Evolutionary conservation across 495 filamentous ascomycete genomes (phyloP).

Genomic region (Penicillium taxi): DNA sequence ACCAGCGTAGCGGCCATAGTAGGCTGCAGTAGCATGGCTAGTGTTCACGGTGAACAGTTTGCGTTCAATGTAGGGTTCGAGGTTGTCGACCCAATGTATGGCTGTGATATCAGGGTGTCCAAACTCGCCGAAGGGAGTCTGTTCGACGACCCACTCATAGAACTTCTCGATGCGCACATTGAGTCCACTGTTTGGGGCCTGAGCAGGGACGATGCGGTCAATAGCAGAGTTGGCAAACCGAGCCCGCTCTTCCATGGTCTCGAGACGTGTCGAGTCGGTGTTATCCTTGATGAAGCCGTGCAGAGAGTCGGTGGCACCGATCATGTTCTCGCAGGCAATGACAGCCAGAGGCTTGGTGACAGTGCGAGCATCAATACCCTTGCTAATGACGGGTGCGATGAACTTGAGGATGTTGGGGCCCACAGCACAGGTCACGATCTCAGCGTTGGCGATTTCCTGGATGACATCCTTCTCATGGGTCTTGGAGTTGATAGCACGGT

Average conservation of each 20-base stretch:
- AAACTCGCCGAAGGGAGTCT: conserved; percentile 61
- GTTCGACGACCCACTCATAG: conserved; percentile 96
- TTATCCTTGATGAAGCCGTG: conserved; percentile 73
- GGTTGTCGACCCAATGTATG: conserved; percentile 84
- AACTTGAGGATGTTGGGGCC: conserved; percentile 94
- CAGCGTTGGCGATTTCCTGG: conserved; percentile 75
- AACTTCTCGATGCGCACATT: conserved; percentile 96
- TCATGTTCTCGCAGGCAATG: conserved; percentile 97
- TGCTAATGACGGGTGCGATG: conserved; percentile 87
- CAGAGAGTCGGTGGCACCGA: conserved; percentile 80
- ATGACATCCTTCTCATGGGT: conserved; percentile 70
- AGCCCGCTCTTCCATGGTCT: conserved; percentile 54
- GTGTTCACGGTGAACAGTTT: conserved; percentile 99
- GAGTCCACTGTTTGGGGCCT: conserved; percentile 67
- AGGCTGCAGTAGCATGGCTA: conserved; percentile 91
- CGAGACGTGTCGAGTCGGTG: conserved; percentile 51
- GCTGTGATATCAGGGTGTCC: conserved; percentile 70
- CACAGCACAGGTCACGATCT: conserved; percentile 91
- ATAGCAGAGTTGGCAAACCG: conserved; percentile 95
- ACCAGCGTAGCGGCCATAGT: conserved; percentile 77
- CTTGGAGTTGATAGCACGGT: conserved; percentile 91
- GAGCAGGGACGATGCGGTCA: conserved; percentile 91
- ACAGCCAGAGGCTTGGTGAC: conserved; percentile 70
- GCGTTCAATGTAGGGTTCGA: conserved; percentile 93
- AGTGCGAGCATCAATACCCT: conserved; percentile 72